Base-by-base conservation (phyloP, 768 basidiomycete genomes). In the Hydnum rufescens region DNA sequence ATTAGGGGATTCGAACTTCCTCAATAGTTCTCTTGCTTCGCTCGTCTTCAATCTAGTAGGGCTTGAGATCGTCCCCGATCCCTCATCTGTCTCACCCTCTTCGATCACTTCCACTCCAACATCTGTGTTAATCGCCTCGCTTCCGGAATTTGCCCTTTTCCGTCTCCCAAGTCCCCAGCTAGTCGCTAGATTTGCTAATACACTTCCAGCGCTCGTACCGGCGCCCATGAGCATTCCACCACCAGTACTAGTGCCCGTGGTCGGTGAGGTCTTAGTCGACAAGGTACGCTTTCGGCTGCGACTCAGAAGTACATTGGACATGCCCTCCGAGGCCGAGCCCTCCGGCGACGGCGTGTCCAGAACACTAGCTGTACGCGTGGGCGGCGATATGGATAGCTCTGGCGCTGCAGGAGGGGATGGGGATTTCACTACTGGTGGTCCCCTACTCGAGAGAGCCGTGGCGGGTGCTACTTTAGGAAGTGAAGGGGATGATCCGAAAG, bases 311-410 rank as follows among this genome's bases (percentile, higher is more conserved):
- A 66, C 65, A 46, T 60, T 74, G 2, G 71, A 63, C 66, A 82
- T 70, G 5, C 76, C 80, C 23, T 81, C 79, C 13, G 75, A 70
- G 4, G 75, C 67, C 0, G 77, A 76, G 43, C 71, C 80, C 46
- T 75, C 73, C 0, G 79, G 75, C 1, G 78, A 78, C 2, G 79
- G 75, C 5, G 8, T 47, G 25, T 13, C 44, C 44, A 39, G 34
- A 19, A 39, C 19, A 19, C 19, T 39, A 39, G 8, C 34, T 39
- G 34, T 8, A 8, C 34, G 34, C 19, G 8, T 19, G 19, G 34
- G 19, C 34, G 34, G 34, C 34, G 19, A 39, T 39, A 19, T 19
- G 34, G 19, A 8, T 8, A 39, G 34, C 34, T 28, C 36, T 13
- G 36, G 36, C 36, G 36, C 13, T 13, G 36, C 13, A 39, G 36